Conservation (phyloP, 495 filamentous ascomycete genomes). For the Penicillium pulvis region DNA sequence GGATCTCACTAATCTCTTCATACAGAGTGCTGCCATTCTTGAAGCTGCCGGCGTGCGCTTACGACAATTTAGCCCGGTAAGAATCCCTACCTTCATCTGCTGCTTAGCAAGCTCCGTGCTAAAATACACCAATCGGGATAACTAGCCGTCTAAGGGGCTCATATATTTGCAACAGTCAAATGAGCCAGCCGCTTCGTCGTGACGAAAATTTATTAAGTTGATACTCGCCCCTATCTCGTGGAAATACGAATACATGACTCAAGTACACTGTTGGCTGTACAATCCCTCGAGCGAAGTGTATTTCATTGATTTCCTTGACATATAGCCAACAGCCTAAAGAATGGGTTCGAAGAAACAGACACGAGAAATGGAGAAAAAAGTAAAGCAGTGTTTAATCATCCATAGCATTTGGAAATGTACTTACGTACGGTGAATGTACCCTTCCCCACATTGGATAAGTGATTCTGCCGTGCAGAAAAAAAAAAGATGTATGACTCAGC, state of each 20-base stretch:
- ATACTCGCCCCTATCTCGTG: neutral
- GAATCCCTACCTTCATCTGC: slow-evolving; percentile 15
- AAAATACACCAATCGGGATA: neutral
- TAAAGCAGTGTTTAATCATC: no score
- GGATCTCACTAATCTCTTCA: slow-evolving; percentile 13
- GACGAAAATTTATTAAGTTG: neutral
- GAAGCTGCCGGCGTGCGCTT: slow-evolving; percentile 72
- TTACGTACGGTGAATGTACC: neutral
- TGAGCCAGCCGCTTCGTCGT: neutral
- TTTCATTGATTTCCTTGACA: neutral
- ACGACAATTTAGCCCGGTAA: slow-evolving; percentile 80
- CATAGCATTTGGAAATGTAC: neutral
- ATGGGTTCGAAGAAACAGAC: no score
- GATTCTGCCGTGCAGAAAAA: slow-evolving; percentile 36
- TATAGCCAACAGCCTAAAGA: no score
- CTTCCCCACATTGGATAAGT: neutral
- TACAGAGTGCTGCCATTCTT: slow-evolving; percentile 75
- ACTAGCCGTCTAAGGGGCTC: slow-evolving; percentile 51
- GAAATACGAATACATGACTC: neutral
- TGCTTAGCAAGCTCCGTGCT: neutral
- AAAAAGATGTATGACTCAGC: slow-evolving; percentile 32
- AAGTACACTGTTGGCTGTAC: neutral
- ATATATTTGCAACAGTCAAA: slow-evolving; percentile 40
- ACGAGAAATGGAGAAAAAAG: no score
- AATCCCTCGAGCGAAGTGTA: neutral